Conservation (phyloP, 1,284 basidiomycete genomes). For the Trichosporon sp. region DNA sequence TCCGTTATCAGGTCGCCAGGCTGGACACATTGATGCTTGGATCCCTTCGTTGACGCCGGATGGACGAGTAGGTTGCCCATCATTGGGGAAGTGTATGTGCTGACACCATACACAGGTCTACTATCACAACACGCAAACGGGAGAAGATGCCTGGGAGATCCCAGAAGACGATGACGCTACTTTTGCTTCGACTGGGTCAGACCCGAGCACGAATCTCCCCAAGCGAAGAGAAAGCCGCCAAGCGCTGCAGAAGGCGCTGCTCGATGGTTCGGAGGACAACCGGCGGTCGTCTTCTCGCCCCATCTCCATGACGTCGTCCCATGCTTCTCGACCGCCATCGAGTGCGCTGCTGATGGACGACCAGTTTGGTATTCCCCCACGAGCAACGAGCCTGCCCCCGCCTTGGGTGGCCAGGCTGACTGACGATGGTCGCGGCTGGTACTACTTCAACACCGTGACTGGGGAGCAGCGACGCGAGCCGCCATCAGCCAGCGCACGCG, state of each 20-base stretch:
- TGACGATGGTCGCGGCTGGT: slow-evolving; percentile 77
- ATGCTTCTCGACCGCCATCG: slow-evolving; percentile 3
- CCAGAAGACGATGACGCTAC: slow-evolving; percentile 60
- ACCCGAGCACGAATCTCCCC: neutral
- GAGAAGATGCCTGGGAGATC: slow-evolving; percentile 75
- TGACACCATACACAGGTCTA: slow-evolving; percentile 60
- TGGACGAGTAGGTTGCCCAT: slow-evolving; percentile 43
- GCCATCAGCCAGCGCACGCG: slow-evolving; percentile 9
- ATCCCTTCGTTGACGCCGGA: slow-evolving; percentile 46
- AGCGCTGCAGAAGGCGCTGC: neutral
- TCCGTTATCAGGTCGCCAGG: slow-evolving; percentile 2
- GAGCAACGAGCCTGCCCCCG: slow-evolving; percentile 57
- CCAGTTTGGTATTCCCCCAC: slow-evolving; percentile 37
- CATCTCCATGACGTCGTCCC: neutral
- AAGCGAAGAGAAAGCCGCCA: neutral
- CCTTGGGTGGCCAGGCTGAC: slow-evolving; percentile 73
- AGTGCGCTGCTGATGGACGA: slow-evolving; percentile 10
- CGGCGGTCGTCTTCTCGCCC: neutral
- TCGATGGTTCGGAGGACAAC: neutral
- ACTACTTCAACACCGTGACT: slow-evolving; percentile 68
- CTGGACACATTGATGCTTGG: slow-evolving; percentile 42
- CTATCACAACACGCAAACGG: slow-evolving; percentile 87
- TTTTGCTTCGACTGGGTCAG: neutral
- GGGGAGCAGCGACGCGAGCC: slow-evolving; percentile 57
- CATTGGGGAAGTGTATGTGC: neutral